Base-by-base conservation (phyloP, 345 rosid species). In the Excoecaria cochinchinensis region DNA sequence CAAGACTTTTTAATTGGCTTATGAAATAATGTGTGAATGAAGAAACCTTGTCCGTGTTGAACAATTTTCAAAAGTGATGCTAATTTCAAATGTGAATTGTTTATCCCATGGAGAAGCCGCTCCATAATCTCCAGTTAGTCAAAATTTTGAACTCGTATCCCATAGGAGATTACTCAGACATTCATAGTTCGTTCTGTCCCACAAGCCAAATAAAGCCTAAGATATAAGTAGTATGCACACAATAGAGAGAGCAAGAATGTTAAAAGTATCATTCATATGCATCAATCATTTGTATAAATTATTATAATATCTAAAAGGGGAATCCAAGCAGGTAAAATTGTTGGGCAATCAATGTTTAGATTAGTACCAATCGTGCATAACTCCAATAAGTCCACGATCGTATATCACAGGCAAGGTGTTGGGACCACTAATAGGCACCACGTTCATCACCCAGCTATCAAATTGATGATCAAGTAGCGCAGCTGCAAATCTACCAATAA, bases 321-420 rank as follows among this genome's bases (percentile, higher is more conserved):
- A 52, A 65, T 44, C 71, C 57, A 73, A 64, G 51, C 69, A 70
- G 71, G 31, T 22, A 52, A 21, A 62, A 6, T 65, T 38, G 39
- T 36, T 56, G 48, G 60, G 40, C 66, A 65, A 65, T 55, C 17
- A 56, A 67, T 56, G 76, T 65, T 19, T 22, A 77, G 79, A 81
- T 64, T 60, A 72, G 53, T 95, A 95, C 99, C 99, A 95, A 78
- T 95, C 99, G 74, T 95, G 99, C 94, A 88, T 85, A 71, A 91
- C 97, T 77, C 98, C 98, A 21, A 95, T 61, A 70, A 95, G 90
- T 81, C 99, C 98, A 69, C 98, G 98, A 76, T 93, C 99, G 81
- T 90, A 93, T 82, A 95, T 87, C 64, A 95, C 97, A 73, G 99
- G 97, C 83, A 95, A 81, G 50, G 98, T 95, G 84, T 95, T 91